phyloP scores from a whole-genome alignment of 2,329 filamentous ascomycete genomes.

The Aspergillus uvarum region DNA sequence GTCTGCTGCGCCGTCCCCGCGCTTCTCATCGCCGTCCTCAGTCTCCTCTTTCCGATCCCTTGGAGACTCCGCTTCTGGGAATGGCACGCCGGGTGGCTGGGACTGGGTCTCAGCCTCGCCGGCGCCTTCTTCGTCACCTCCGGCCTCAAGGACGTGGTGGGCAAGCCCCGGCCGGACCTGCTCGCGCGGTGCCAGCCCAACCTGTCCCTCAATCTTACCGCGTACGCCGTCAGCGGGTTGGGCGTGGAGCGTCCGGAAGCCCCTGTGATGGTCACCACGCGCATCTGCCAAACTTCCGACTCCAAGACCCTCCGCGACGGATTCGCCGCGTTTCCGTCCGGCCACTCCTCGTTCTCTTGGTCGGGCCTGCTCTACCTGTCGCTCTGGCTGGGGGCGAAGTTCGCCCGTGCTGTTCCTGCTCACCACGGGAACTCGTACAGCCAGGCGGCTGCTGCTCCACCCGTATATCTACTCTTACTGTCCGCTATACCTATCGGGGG shows the following conservation, averaged over 20 bases:
- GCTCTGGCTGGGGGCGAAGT: not conserved
- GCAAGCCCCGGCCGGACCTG: conserved; percentile 3
- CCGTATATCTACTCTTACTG: too few species aligned
- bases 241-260: too few species aligned
- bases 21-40: conserved; percentile 4
- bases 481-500: not conserved
- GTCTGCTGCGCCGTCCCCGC: conserved; percentile 2
- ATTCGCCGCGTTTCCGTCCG: not conserved
- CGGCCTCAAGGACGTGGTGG: conserved; percentile 1
- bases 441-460: too few species aligned
- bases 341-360: conserved; percentile 1
- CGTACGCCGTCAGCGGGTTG: too few species aligned
- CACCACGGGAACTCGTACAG: too few species aligned
- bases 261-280: too few species aligned
- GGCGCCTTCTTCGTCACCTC: conserved; percentile 7
- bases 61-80: conserved; percentile 1
- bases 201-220: not conserved
- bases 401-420: not conserved
- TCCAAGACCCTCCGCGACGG: too few species aligned
- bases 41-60: not conserved
- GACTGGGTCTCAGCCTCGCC: not conserved
- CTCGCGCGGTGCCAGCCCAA: conserved; percentile 3
- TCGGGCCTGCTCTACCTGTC: conserved; percentile 1
- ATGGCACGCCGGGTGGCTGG: not conserved
- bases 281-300: too few species aligned